A percentile compares a stretch with the other conserved stretches of the same genome.
Evolutionary conservation across 345 rosid species (phyloP).

Genomic region (Eucalyptus erythrocorys): DNA sequence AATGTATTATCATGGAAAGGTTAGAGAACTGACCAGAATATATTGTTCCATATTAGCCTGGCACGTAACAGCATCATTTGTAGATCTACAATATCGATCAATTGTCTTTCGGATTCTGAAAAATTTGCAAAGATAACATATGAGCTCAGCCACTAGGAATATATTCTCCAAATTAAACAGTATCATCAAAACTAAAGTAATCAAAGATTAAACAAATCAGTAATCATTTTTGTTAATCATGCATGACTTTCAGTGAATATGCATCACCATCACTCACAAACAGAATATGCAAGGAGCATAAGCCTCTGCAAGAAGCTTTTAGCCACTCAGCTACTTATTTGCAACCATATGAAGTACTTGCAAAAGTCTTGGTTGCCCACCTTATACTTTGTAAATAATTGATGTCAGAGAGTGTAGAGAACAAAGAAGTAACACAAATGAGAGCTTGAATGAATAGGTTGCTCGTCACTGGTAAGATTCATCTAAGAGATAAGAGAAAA

Average conservation of each 20-base stretch:
- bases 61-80: constrained; percentile 1
- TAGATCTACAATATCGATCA: constrained; percentile 23
- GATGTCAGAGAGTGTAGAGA: no score
- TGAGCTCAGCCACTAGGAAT: background rate
- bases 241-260: background rate
- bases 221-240: background rate
- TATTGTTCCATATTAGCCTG: constrained; percentile 2
- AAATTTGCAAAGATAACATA: background rate
- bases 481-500: no score
- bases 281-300: background rate
- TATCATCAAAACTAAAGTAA: no score
- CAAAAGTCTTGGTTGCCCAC: background rate
- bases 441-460: no score
- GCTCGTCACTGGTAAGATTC: no score
- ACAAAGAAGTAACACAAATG: no score
- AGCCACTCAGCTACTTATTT: background rate
- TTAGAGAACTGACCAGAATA: background rate
- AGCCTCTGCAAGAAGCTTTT: background rate
- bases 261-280: background rate
- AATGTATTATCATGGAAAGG: background rate
- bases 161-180: background rate
- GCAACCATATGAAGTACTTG: background rate
- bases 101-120: constrained; percentile 27
- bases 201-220: no score
- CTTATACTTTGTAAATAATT: background rate